These are phyloP conservation scores for Coniochaeta sp. DNA, from an alignment of 2,329 filamentous ascomycete species.

Conservation along the genomic window DNA sequence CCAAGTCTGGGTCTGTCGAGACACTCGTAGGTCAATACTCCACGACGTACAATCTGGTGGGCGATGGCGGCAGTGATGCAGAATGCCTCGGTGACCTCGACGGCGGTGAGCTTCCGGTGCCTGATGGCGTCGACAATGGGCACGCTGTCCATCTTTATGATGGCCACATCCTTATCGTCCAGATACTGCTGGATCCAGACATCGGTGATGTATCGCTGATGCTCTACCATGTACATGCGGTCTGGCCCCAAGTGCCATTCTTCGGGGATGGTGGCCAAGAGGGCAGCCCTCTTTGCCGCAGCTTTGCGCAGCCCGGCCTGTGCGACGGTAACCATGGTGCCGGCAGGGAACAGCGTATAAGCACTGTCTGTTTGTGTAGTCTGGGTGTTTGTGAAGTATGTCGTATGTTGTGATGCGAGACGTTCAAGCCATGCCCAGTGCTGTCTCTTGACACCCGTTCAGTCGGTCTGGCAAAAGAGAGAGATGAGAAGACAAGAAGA, in stretches of 20 bases:
- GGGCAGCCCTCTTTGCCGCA: slow-evolving; percentile 11
- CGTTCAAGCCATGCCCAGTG: too few species aligned
- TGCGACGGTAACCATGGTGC: background rate
- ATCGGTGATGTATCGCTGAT: slow-evolving; percentile 10
- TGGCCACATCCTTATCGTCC: background rate
- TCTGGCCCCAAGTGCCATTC: slow-evolving; percentile 12
- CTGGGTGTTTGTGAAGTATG: background rate
- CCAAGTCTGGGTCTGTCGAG: too few species aligned
- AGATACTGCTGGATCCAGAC: slow-evolving; percentile 14
- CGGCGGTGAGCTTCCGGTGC: slow-evolving; percentile 24
- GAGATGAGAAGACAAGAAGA: too few species aligned
- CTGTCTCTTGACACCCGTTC: too few species aligned
- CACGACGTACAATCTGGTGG: slow-evolving; percentile 47
- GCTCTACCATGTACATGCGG: slow-evolving; percentile 9
- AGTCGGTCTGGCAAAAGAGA: too few species aligned
- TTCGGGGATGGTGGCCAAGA: slow-evolving; percentile 9
- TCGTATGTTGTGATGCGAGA: background rate
- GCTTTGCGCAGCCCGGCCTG: slow-evolving; percentile 12
- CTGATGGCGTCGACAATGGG: slow-evolving; percentile 5
- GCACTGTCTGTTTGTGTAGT: background rate
- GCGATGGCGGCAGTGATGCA: slow-evolving; percentile 47
- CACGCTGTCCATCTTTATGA: slow-evolving; percentile 8
- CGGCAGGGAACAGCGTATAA: background rate
- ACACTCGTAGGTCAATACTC: too few species aligned
- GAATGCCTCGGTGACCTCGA: slow-evolving; percentile 44